Evolutionary conservation across 768 basidiomycete genomes (phyloP).

Genomic region (Boletus speciosus): DNA sequence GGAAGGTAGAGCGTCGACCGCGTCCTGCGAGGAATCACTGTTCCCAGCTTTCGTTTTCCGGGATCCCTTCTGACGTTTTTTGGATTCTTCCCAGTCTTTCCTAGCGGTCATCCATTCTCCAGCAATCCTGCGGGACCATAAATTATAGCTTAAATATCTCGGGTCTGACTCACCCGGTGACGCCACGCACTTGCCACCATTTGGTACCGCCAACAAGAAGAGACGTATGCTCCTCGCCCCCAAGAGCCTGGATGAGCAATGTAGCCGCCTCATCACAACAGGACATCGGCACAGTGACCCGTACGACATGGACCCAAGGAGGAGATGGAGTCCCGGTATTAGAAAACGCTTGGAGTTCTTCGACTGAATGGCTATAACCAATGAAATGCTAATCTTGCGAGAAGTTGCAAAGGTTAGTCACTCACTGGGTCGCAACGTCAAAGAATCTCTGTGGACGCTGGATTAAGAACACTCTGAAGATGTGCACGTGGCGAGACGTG

Average conservation of each 20-base stretch:
- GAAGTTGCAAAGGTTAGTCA: not conserved
- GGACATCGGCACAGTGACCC: slow-evolving; percentile 68
- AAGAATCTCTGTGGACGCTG: slow-evolving; percentile 60
- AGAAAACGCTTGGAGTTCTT: slow-evolving; percentile 75
- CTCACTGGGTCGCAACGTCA: slow-evolving; percentile 65
- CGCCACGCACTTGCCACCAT: slow-evolving; percentile 96
- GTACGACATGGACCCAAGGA: slow-evolving; percentile 75
- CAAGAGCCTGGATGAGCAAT: slow-evolving; percentile 71
- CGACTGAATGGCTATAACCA: slow-evolving; percentile 67
- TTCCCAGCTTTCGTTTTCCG: slow-evolving; percentile 30
- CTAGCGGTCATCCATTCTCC: slow-evolving; percentile 85
- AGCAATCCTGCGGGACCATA: slow-evolving; percentile 52
- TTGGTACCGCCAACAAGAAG: slow-evolving; percentile 83
- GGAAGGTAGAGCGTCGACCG: slow-evolving; percentile 13
- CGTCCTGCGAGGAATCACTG: slow-evolving; percentile 7
- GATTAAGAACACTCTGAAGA: not conserved
- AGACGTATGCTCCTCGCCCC: slow-evolving; percentile 73
- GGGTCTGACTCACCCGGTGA: slow-evolving; percentile 58
- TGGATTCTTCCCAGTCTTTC: slow-evolving; percentile 76
- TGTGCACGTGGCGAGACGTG: slow-evolving; percentile 23
- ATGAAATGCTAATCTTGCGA: not conserved
- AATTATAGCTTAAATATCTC: slow-evolving; percentile 12
- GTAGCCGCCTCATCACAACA: slow-evolving; percentile 73
- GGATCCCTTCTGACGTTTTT: slow-evolving; percentile 51
- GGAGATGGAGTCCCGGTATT: slow-evolving; percentile 83